These are phyloP conservation scores for Peziza echinospora DNA, from an alignment of 495 filamentous ascomycete species.

Conservation along the genomic window DNA sequence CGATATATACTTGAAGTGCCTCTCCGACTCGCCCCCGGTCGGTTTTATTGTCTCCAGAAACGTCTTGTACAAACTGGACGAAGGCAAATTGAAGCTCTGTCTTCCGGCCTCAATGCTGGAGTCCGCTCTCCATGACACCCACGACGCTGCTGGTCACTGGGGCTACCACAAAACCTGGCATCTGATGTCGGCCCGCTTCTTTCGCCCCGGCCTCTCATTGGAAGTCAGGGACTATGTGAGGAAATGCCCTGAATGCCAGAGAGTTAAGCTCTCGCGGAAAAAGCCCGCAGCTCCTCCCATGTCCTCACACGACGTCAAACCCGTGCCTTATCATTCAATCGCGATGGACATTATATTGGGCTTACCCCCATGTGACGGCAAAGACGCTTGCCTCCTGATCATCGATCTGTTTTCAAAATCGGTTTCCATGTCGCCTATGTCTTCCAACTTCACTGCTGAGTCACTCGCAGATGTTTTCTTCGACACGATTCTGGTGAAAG, in stretches of 20 bases:
- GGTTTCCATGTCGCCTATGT: not conserved
- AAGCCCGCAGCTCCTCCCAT: not conserved
- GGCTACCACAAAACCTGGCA: not conserved
- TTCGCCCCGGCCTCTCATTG: not conserved
- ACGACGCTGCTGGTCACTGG: not conserved
- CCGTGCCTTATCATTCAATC: not conserved
- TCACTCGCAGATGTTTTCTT: not conserved
- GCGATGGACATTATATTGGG: not conserved
- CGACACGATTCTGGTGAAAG: not conserved
- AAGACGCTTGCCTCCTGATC: not conserved
- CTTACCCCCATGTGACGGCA: not conserved
- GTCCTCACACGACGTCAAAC: not conserved
- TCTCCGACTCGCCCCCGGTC: too few species aligned
- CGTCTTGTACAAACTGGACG: not conserved
- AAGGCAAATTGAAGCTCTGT: not conserved
- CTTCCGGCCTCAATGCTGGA: not conserved
- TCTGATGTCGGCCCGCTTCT: not conserved
- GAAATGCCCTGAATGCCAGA: not conserved
- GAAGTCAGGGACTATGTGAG: not conserved
- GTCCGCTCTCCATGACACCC: not conserved
- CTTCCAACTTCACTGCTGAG: not conserved
- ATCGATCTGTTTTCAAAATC: not conserved
- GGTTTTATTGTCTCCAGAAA: too few species aligned
- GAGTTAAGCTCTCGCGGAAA: too few species aligned
- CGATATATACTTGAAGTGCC: not conserved